Base-by-base conservation (phyloP, 805 yeast genomes). In the Candida coleopterorum region DNA sequence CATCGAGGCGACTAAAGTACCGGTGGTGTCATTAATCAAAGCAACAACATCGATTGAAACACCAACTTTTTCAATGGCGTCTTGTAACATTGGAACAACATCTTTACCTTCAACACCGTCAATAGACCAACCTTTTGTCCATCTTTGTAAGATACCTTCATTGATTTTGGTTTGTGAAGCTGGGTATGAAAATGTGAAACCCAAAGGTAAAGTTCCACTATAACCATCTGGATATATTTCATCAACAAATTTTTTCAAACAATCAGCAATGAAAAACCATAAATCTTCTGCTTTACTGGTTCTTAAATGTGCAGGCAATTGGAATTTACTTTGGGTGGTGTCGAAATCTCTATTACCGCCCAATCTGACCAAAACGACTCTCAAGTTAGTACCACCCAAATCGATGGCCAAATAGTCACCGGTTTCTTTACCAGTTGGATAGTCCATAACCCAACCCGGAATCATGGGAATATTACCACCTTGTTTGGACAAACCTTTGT, bases 81-180 rank as follows among this genome's bases (percentile, higher is more conserved):
- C 64, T 66, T 85, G 95, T 55, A 90, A 75, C 86, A 89, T 73
- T 45, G 95, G 94, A 35, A 85, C 96, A 42, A 90, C 96, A 56
- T 90, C 94, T 40, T 84, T 77, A 46, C 96, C 96, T 68, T 90
- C 97, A 39, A 90, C 96, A 41, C 82, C 86, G 41, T 76, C 83
- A 50, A 90, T 87, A 62, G 90, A 96, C 65, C 85, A 90, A 47
- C 97, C 98, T 70, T 90, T 90, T 45, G 97, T 90, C 97, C 97
- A 90, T 63, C 90, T 77, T 72, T 87, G 96, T 56, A 90, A 75
- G 38, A 83, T 57, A 61, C 97, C 98, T 49, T 75, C 71, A 70
- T 86, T 83, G 60, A 90, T 86, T 42, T 84, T 83, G 48, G 68
- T 60, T 66, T 90, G 98, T 28, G 83, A 69, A 28, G 85, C 84